Conservation (phyloP, 2,329 filamentous ascomycete species). For the Alternaria hordeiaustralica region DNA sequence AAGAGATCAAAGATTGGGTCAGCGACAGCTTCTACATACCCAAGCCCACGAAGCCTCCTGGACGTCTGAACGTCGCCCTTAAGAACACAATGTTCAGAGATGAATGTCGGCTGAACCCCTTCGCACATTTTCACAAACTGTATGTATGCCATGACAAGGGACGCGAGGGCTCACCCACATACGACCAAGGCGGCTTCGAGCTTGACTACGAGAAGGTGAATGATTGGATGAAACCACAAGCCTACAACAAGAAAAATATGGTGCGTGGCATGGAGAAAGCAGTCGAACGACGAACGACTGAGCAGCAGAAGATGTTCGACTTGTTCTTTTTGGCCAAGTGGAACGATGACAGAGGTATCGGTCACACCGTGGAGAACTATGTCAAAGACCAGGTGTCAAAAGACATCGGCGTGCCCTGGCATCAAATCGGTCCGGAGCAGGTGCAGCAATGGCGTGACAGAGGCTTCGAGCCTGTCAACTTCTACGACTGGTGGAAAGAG, state of each 20-base stretch:
- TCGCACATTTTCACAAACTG: neutral
- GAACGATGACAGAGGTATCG: neutral
- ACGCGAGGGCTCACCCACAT: neutral
- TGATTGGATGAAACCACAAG: neutral
- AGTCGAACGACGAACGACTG: neutral
- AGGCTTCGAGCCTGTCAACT: slow-evolving; percentile 13
- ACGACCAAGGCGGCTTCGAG: neutral
- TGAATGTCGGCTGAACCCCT: neutral
- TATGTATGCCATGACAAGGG: neutral
- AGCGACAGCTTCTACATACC: neutral
- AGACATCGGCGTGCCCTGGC: slow-evolving; percentile 16
- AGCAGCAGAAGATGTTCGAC: neutral
- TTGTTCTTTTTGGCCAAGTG: neutral
- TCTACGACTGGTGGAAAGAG: slow-evolving; percentile 11
- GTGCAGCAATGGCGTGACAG: slow-evolving; percentile 18
- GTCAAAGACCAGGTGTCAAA: slow-evolving; percentile 18
- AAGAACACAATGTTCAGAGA: neutral
- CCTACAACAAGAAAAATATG: neutral
- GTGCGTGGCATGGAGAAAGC: neutral
- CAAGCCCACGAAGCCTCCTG: neutral
- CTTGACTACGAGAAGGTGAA: neutral
- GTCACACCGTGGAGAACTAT: neutral
- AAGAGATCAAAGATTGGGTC: neutral
- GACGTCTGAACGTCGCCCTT: neutral
- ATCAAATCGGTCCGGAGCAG: slow-evolving; percentile 15